phyloP scores from a whole-genome alignment of 306 rosid species.

The Fragaria nilgerrensis region DNA sequence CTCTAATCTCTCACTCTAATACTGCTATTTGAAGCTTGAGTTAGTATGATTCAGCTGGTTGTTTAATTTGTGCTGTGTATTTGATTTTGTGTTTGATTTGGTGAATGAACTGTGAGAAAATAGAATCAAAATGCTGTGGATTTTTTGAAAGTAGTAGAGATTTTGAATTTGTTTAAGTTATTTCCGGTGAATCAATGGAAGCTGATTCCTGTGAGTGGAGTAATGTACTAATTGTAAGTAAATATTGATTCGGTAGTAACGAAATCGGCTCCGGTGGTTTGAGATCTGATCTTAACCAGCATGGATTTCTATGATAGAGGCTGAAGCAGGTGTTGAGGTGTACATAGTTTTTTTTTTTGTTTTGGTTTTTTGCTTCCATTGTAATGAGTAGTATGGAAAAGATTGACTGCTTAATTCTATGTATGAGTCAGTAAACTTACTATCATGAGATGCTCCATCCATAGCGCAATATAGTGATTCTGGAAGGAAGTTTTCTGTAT shows the following conservation, averaged over 20 bases:
- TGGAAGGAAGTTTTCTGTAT: neutral
- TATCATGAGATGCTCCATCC: neutral
- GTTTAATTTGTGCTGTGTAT: neutral
- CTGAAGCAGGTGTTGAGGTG: neutral
- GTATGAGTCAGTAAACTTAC: too few relatives aligned
- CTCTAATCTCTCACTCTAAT: constrained; percentile 12
- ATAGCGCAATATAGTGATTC: neutral
- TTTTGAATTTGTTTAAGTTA: neutral
- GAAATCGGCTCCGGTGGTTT: neutral
- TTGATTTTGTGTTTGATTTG: constrained; percentile 5
- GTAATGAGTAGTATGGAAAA: neutral
- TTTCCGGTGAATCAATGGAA: neutral
- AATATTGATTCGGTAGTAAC: neutral
- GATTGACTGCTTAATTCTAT: neutral
- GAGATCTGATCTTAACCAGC: constrained; percentile 18
- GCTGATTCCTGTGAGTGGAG: constrained; percentile 1
- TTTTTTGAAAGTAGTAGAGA: neutral
- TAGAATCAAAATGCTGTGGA: neutral
- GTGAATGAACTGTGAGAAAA: neutral
- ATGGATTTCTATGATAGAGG: neutral
- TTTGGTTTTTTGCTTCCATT: too few relatives aligned
- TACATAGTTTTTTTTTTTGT: neutral
- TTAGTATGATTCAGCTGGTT: neutral
- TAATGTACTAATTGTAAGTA: neutral
- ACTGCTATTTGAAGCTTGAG: neutral